phyloP scores from a whole-genome alignment of 2,329 filamentous ascomycete species.

The Lasiodiplodia hormozganensis region DNA sequence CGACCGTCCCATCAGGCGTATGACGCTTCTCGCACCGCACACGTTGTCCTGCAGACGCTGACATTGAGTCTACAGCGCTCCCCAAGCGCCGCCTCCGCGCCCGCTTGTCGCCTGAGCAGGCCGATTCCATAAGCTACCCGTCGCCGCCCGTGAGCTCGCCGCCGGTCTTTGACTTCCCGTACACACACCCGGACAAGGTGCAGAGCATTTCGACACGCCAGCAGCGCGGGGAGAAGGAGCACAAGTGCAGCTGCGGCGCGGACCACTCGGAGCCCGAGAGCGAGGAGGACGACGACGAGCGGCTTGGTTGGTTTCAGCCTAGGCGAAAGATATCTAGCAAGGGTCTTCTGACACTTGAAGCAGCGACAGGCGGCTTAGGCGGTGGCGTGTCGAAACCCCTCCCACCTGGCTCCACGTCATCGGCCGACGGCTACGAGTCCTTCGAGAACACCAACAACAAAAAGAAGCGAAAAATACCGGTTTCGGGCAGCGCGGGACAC shows the following conservation, averaged over 20 bases:
- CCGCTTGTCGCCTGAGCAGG: slow-evolving; percentile 83
- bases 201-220: slow-evolving; percentile 43
- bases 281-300: slow-evolving; percentile 65
- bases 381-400: slow-evolving; percentile 52
- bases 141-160: slow-evolving; percentile 73
- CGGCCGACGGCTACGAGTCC: slow-evolving; percentile 89
- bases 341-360: slow-evolving; percentile 37
- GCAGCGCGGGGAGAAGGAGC: slow-evolving; percentile 60
- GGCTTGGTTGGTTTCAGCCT: slow-evolving; percentile 29
- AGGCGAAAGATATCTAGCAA: slow-evolving; percentile 28
- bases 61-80: slow-evolving; percentile 62
- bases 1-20: slow-evolving; percentile 80
- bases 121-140: slow-evolving; percentile 82
- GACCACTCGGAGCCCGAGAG: slow-evolving; percentile 62
- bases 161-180: slow-evolving; percentile 78
- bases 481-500: slow-evolving; percentile 74
- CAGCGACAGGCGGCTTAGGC: slow-evolving; percentile 36
- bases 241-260: slow-evolving; percentile 54
- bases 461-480: slow-evolving; percentile 98
- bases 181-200: slow-evolving; percentile 44
- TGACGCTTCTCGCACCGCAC: slow-evolving; percentile 26
- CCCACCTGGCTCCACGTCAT: slow-evolving; percentile 65
- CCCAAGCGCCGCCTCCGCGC: slow-evolving; percentile 89
- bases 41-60: slow-evolving; percentile 17
- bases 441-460: slow-evolving; percentile 99